A percentile compares a stretch with the other conserved stretches of the same genome.
Evolutionary conservation across 257 asterid genomes (phyloP).

Genomic region (Thymus mandschuricus): DNA sequence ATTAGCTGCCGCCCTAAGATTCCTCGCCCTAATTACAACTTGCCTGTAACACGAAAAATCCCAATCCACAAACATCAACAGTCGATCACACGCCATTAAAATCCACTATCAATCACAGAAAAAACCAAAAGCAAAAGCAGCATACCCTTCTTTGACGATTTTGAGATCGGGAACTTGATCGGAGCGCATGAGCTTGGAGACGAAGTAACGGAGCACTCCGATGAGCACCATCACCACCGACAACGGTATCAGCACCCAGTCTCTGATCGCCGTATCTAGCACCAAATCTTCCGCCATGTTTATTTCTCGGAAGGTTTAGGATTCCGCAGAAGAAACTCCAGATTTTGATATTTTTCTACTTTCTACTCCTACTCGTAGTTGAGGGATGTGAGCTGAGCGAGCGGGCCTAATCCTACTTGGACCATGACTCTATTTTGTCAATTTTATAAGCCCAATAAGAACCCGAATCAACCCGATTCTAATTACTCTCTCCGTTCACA

Average conservation of each 20-base stretch:
- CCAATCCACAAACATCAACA: constrained; percentile 22
- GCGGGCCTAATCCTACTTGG: neutral
- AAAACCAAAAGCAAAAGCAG: neutral
- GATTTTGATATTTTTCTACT: neutral
- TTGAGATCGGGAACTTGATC: constrained; percentile 81
- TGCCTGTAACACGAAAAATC: constrained; percentile 52
- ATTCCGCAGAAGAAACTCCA: neutral
- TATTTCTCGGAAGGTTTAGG: constrained; percentile 27
- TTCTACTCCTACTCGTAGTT: neutral
- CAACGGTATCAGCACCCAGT: constrained; percentile 92
- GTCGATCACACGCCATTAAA: neutral
- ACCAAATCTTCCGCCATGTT: constrained; percentile 96
- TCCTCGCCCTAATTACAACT: constrained; percentile 89
- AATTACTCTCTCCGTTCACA: too few relatives aligned
- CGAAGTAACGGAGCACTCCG: constrained; percentile 92
- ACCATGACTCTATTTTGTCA: neutral
- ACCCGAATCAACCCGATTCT: neutral
- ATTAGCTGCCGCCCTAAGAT: constrained; percentile 91
- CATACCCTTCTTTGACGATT: constrained; percentile 91
- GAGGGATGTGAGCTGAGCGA: neutral
- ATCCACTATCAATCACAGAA: neutral
- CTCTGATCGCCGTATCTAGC: constrained; percentile 93
- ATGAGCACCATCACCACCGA: constrained; percentile 96
- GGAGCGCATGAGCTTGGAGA: constrained; percentile 92
- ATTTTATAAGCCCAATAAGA: neutral